These are phyloP conservation scores for Mucor irregularis DNA, from an alignment of 371 early-diverging fungal species.

Conservation along the genomic window DNA sequence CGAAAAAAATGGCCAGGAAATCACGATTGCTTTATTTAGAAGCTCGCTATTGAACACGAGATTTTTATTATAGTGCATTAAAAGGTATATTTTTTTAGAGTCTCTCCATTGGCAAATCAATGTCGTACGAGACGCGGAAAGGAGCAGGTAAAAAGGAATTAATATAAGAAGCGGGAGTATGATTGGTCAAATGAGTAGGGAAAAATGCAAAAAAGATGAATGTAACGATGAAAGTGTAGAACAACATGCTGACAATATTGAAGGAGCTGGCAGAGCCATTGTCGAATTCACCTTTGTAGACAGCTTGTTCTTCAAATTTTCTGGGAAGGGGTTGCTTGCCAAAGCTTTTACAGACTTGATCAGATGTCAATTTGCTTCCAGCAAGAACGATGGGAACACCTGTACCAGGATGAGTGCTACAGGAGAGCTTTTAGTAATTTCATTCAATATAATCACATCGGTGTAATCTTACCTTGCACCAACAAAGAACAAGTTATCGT, in stretches of 20 bases:
- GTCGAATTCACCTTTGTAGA: not conserved
- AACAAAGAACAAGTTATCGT: conserved; percentile 64
- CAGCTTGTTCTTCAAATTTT: conserved; percentile 2
- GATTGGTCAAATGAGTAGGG: conserved; percentile 19
- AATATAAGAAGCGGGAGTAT: conserved; percentile 42
- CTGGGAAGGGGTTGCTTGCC: conserved; percentile 25
- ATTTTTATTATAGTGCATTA: too few relatives aligned
- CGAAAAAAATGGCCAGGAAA: too few relatives aligned
- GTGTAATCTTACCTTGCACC: conserved; percentile 33
- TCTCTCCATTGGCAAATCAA: not conserved
- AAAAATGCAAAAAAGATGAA: conserved; percentile 33
- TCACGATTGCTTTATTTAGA: too few relatives aligned
- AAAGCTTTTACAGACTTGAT: conserved; percentile 46
- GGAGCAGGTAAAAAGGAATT: conserved; percentile 27
- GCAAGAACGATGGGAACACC: conserved; percentile 70
- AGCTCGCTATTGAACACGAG: too few relatives aligned
- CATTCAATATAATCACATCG: not conserved
- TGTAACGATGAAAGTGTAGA: conserved; percentile 18
- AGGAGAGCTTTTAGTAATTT: not conserved
- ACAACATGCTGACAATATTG: not conserved
- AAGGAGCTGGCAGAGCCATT: not conserved
- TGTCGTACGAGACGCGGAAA: conserved; percentile 10
- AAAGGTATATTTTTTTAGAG: not conserved
- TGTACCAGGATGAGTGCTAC: conserved; percentile 65
- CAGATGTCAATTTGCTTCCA: conserved; percentile 56